Evolutionary conservation across 1,284 basidiomycete genomes (phyloP).

Genomic region (Flammula alnicola): DNA sequence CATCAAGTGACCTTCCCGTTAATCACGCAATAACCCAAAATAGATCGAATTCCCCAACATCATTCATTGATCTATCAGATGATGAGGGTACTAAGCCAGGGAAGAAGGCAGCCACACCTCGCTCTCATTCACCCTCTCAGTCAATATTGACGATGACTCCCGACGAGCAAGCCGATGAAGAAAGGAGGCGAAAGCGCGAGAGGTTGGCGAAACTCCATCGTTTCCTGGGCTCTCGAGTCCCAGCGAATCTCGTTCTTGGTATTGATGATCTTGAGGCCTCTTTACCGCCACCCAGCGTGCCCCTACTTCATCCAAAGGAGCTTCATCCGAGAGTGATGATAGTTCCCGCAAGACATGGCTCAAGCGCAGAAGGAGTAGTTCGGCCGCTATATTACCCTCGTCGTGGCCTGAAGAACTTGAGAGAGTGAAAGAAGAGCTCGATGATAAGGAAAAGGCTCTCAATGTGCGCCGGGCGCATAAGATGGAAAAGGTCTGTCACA

Average conservation of each 20-base stretch:
- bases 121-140: slow-evolving; percentile 38
- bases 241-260: slow-evolving; percentile 68
- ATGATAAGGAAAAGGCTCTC: slow-evolving; percentile 72
- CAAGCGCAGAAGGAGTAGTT: slow-evolving; percentile 59
- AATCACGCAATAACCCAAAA: slow-evolving; percentile 23
- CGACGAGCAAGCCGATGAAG: slow-evolving; percentile 59
- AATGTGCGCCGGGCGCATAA: slow-evolving; percentile 79
- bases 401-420: slow-evolving; percentile 61
- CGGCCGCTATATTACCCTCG: slow-evolving; percentile 48
- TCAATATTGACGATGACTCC: slow-evolving; percentile 56
- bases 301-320: no score
- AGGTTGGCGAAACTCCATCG: slow-evolving; percentile 79
- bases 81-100: no score
- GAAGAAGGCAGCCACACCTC: slow-evolving; percentile 24
- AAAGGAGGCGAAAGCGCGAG: slow-evolving; percentile 69
- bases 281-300: slow-evolving; percentile 42
- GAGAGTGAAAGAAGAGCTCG: slow-evolving; percentile 67
- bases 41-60: slow-evolving; percentile 43
- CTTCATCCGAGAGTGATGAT: slow-evolving; percentile 20
- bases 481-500: slow-evolving; percentile 74
- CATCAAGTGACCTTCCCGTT: slow-evolving; percentile 23
- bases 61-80: slow-evolving; percentile 73
- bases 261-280: slow-evolving; percentile 41
- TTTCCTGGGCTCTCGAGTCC: slow-evolving; percentile 78
- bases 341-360: slow-evolving; percentile 43